phyloP scores from a whole-genome alignment of 352 stramenopile genomes.

The Pythium myriotylum region DNA sequence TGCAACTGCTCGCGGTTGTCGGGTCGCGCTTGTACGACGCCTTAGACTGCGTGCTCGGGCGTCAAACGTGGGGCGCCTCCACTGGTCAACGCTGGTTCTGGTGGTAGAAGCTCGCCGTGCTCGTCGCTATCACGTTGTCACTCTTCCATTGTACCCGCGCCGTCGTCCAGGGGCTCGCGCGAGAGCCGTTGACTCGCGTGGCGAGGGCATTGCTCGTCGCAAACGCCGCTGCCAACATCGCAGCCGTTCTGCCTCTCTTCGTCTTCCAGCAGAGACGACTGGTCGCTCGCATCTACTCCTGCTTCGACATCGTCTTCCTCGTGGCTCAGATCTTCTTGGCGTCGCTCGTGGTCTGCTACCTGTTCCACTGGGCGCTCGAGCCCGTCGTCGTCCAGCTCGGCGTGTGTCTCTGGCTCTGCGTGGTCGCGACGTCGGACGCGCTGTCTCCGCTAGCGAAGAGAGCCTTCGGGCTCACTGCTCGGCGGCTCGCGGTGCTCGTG shows the following conservation, averaged over 20 bases:
- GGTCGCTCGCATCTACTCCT: slow-evolving; percentile 1
- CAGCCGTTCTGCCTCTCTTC: neutral
- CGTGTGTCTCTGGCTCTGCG: slow-evolving; percentile 21
- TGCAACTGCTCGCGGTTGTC: neutral
- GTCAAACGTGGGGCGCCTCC: neutral
- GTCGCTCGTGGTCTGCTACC: slow-evolving; percentile 18
- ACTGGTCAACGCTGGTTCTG: too few relatives aligned
- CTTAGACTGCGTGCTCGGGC: too few relatives aligned
- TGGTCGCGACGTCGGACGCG: slow-evolving; percentile 21
- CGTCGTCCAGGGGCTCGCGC: too few relatives aligned
- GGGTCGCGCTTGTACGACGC: too few relatives aligned
- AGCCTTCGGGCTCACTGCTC: neutral
- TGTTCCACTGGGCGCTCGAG: slow-evolving; percentile 24
- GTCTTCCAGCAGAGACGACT: slow-evolving; percentile 6
- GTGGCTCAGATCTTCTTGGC: slow-evolving; percentile 16
- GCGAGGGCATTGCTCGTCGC: too few relatives aligned
- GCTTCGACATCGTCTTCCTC: slow-evolving; percentile 35
- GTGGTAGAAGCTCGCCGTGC: too few relatives aligned
- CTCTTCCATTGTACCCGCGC: too few relatives aligned
- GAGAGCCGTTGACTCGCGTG: too few relatives aligned
- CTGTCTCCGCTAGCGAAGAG: slow-evolving; percentile 20
- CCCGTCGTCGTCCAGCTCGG: neutral
- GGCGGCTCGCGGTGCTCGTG: neutral
- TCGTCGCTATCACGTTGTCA: too few relatives aligned
- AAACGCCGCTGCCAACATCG: too few relatives aligned